Percentiles rank a stretch among this genome's conserved stretches.
Evolutionary conservation across 2,329 filamentous ascomycete species (phyloP).

Genomic region (Purpureocillium takamizusanense): DNA sequence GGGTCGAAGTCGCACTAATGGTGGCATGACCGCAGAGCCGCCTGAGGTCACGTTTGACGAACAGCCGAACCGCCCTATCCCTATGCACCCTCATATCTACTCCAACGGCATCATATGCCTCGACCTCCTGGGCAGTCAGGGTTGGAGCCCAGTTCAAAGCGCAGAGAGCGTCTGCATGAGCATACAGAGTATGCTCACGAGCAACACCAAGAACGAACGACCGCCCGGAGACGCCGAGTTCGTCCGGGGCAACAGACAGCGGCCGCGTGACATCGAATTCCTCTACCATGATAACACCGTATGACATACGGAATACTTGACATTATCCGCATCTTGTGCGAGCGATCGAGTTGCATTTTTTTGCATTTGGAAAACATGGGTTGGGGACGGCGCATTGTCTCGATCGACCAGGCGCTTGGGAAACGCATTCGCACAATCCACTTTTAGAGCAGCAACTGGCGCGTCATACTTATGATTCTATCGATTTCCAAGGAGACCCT

Average conservation of each 20-base stretch:
- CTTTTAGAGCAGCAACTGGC: conserved; percentile 6
- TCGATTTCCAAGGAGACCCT: too few relatives aligned
- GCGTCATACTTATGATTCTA: too few relatives aligned
- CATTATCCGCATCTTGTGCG: background rate
- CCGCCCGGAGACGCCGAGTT: conserved; percentile 88
- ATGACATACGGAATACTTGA: conserved; percentile 19
- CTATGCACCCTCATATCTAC: conserved; percentile 96
- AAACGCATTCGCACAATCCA: background rate
- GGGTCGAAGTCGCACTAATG: background rate
- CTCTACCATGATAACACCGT: conserved; percentile 87
- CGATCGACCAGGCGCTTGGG: background rate
- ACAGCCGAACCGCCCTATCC: conserved; percentile 58
- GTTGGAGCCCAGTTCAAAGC: conserved; percentile 95
- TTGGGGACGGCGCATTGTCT: background rate
- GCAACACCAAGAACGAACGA: conserved; percentile 84
- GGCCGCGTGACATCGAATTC: conserved; percentile 86
- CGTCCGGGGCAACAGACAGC: conserved; percentile 66
- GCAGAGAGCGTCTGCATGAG: conserved; percentile 97
- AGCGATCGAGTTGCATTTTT: background rate
- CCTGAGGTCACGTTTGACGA: conserved; percentile 87
- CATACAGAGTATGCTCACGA: conserved; percentile 95
- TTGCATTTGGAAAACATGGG: background rate
- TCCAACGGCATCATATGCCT: conserved; percentile 98
- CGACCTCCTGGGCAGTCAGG: conserved; percentile 76
- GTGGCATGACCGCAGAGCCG: conserved; percentile 52